These are phyloP conservation scores for Zasmidium angulare DNA, from an alignment of 2,329 filamentous ascomycete species.

Conservation along the genomic window DNA sequence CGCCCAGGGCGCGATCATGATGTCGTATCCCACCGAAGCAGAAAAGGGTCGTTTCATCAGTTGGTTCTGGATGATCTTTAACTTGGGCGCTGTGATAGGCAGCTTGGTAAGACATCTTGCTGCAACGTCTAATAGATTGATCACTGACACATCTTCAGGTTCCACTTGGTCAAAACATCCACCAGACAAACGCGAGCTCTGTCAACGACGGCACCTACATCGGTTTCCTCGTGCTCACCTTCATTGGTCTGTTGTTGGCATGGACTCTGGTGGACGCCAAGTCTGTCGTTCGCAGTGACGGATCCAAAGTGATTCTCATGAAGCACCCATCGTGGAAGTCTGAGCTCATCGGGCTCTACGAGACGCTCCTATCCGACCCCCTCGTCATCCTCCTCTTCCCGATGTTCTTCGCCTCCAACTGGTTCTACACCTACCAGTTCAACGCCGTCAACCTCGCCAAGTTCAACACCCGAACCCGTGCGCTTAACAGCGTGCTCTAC, in stretches of 20 bases:
- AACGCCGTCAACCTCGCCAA: conserved; percentile 69
- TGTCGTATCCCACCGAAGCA: conserved; percentile 79
- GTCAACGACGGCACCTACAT: conserved; percentile 82
- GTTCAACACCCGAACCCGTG: conserved; percentile 71
- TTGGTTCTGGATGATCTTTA: conserved; percentile 95
- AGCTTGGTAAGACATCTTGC: conserved; percentile 54
- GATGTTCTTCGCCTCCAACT: conserved; percentile 78
- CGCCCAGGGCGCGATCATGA: conserved; percentile 83
- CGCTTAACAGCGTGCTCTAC: conserved; percentile 75
- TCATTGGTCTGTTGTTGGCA: conserved; percentile 67
- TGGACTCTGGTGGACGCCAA: conserved; percentile 70
- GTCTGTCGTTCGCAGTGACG: conserved; percentile 72
- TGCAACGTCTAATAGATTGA: neutral
- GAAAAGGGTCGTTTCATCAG: conserved; percentile 87
- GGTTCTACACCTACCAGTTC: conserved; percentile 79
- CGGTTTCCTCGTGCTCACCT: conserved; percentile 82
- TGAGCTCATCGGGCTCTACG: conserved; percentile 72
- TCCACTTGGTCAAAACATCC: conserved; percentile 70
- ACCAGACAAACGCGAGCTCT: conserved; percentile 51
- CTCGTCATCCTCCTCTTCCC: conserved; percentile 76
- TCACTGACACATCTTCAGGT: conserved; percentile 47
- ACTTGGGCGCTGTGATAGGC: conserved; percentile 85
- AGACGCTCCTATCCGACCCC: conserved; percentile 68
- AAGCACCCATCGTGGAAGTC: conserved; percentile 85
- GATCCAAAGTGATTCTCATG: conserved; percentile 78